phyloP scores from a whole-genome alignment of 2,329 filamentous ascomycete species.

The Helminthosporium solani region DNA sequence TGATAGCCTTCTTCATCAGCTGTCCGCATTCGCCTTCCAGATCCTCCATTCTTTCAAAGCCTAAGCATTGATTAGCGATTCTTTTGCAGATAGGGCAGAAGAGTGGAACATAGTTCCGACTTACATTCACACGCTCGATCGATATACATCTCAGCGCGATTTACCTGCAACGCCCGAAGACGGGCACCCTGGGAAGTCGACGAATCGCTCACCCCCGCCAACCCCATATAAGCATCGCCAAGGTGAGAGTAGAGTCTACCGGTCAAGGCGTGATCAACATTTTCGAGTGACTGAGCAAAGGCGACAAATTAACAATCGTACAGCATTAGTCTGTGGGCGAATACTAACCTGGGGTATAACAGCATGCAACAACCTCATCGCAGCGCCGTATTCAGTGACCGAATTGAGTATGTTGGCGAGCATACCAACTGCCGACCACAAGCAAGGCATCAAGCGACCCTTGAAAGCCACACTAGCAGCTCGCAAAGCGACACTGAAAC shows the following conservation, averaged over 20 bases:
- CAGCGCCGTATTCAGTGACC: constrained; percentile 69
- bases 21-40: constrained; percentile 71
- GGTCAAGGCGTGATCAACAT: constrained; percentile 61
- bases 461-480: constrained; percentile 74
- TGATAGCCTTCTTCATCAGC: constrained; percentile 77
- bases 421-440: constrained; percentile 72
- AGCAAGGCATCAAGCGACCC: constrained; percentile 64
- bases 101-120: constrained; percentile 4
- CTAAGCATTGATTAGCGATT: constrained; percentile 23
- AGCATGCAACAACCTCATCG: constrained; percentile 63
- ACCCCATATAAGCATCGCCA: constrained; percentile 76
- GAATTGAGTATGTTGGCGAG: constrained; percentile 69
- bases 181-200: constrained; percentile 15
- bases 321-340: not conserved
- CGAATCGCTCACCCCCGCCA: constrained; percentile 57
- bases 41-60: constrained; percentile 68
- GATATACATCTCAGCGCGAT: constrained; percentile 37
- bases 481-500: constrained; percentile 73
- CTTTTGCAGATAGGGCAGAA: not conserved
- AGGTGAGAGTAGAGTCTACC: constrained; percentile 69
- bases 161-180: constrained; percentile 23
- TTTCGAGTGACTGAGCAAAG: constrained; percentile 58
- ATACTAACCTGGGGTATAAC: constrained; percentile 68
- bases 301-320: not conserved
- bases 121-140: constrained; percentile 40